These are phyloP conservation scores for Cladosporium sp. DNA, from an alignment of 2,329 filamentous ascomycete genomes.

Conservation along the genomic window DNA sequence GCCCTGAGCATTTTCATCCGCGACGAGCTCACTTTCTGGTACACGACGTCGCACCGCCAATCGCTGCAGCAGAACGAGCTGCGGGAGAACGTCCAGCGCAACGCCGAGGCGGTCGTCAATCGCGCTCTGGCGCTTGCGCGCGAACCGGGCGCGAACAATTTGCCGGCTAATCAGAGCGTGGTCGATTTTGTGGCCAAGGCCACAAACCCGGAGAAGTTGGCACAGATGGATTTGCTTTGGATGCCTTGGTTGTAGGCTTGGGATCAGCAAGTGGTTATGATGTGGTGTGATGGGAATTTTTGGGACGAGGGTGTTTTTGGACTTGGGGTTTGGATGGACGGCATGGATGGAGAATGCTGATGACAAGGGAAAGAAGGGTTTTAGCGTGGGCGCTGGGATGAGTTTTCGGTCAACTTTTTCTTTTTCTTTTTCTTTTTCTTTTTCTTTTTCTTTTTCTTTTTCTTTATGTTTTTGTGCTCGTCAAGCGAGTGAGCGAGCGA, in stretches of 20 bases:
- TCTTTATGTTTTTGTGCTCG: no score
- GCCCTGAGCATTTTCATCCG: constrained; percentile 91
- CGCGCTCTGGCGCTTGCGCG: constrained; percentile 76
- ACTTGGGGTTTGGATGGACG: no score
- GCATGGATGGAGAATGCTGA: no score
- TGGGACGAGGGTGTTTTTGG: no score
- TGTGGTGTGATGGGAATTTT: neutral
- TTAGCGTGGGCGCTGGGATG: no score
- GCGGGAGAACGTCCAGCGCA: constrained; percentile 73
- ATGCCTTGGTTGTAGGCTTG: constrained; percentile 76
- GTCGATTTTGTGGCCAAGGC: constrained; percentile 91
- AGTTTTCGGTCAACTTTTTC: no score
- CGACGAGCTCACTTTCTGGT: constrained; percentile 98
- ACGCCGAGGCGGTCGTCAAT: constrained; percentile 89
- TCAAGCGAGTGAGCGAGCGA: no score
- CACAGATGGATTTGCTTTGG: constrained; percentile 87
- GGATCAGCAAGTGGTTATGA: neutral
- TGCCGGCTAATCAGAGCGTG: constrained; percentile 94
- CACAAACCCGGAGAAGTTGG: constrained; percentile 84
- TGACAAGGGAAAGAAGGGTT: no score
- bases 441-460: no score
- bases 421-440: no score
- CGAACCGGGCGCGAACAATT: constrained; percentile 54
- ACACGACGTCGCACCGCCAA: constrained; percentile 70
- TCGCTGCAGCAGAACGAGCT: constrained; percentile 62